A percentile compares a stretch with the other conserved stretches of the same genome.
These are phyloP conservation scores for Artemisia tridentata DNA, from an alignment of 129 eudicot species.

Conservation along the genomic window DNA sequence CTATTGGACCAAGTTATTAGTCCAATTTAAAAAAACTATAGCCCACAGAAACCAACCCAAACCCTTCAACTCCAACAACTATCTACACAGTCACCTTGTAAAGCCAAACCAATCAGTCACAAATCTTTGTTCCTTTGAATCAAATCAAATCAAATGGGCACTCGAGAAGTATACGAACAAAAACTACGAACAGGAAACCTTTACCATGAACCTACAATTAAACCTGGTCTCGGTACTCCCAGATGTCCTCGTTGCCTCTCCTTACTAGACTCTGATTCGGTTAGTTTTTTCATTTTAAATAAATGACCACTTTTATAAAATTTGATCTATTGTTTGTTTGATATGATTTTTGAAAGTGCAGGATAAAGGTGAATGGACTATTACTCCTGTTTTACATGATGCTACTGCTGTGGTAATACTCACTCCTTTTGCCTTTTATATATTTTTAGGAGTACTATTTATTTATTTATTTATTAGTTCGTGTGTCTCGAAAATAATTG, in stretches of 20 bases:
- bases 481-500: no score
- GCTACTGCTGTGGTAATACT: conserved; percentile 71
- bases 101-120: no score
- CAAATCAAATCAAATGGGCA: conserved; percentile 51
- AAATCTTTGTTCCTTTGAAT: neutral
- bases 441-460: neutral
- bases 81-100: no score
- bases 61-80: no score
- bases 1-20: no score
- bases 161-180: conserved; percentile 84
- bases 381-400: conserved; percentile 73
- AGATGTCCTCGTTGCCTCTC: conserved; percentile 90
- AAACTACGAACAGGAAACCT: conserved; percentile 70
- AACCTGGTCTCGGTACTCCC: conserved; percentile 87
- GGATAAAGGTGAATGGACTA: conserved; percentile 70
- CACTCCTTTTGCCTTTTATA: neutral
- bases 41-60: no score
- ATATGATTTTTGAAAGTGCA: conserved; percentile 16
- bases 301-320: neutral
- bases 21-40: no score
- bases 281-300: conserved; percentile 1
- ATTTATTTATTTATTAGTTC: neutral
- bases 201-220: conserved; percentile 85
- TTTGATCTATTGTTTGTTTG: neutral
- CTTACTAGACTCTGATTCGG: conserved; percentile 49